These are phyloP conservation scores for Trypanosoma boissoni DNA, from an alignment of 208 protist species.

Conservation along the genomic window DNA sequence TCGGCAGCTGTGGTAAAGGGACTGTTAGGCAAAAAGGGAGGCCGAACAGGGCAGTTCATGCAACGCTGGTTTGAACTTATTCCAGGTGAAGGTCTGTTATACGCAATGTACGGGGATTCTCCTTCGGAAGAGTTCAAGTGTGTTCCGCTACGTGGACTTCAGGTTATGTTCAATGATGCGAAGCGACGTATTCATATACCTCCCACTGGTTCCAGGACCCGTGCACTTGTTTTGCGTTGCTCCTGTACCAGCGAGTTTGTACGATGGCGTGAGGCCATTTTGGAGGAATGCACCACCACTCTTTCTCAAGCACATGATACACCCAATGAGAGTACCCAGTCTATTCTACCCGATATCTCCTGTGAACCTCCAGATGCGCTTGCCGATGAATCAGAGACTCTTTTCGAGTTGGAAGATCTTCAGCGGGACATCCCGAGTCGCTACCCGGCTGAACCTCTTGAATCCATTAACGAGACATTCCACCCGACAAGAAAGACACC, in stretches of 20 bases:
- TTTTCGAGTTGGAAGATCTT: slow-evolving; percentile 21
- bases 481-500: slow-evolving; percentile 9
- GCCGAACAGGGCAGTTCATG: slow-evolving; percentile 1
- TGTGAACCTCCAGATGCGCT: background rate
- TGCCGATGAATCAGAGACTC: background rate
- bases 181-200: slow-evolving; percentile 13
- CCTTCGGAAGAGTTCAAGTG: slow-evolving; percentile 2
- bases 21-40: slow-evolving; percentile 15
- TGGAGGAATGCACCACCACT: background rate
- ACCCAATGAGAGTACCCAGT: background rate
- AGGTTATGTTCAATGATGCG: slow-evolving; percentile 9
- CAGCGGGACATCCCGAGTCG: slow-evolving; percentile 7
- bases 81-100: slow-evolving; percentile 8
- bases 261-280: slow-evolving; percentile 19
- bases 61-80: slow-evolving; percentile 22
- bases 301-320: background rate
- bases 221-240: slow-evolving; percentile 5
- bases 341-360: background rate
- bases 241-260: slow-evolving; percentile 2
- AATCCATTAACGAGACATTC: slow-evolving; percentile 17
- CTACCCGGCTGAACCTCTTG: background rate
- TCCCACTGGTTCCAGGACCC: background rate
- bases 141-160: slow-evolving; percentile 11
- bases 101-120: slow-evolving; percentile 8
- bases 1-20: slow-evolving; percentile 6